Conservation (phyloP, 345 rosid species). For the Gossypium rotundifolium region DNA sequence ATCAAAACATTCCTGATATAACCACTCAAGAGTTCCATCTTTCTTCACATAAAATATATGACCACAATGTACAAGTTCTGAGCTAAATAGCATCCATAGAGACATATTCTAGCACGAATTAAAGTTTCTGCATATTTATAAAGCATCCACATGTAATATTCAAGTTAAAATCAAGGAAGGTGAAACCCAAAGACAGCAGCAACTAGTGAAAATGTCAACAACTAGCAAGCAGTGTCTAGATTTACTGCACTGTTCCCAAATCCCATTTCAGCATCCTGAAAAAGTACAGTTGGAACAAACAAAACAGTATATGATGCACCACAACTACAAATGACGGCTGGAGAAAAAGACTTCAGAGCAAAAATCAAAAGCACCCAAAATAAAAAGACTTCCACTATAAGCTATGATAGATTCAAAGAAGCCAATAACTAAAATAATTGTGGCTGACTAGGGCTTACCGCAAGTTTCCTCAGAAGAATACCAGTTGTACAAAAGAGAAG, state of each 20-base stretch:
- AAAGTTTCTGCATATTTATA: background rate
- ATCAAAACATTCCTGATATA: background rate
- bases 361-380: background rate
- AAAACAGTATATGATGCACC: background rate
- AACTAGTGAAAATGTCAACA: background rate
- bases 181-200: background rate
- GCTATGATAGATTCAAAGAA: background rate
- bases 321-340: background rate
- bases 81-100: background rate
- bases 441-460: constrained; percentile 35
- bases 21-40: background rate
- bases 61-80: background rate
- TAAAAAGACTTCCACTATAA: background rate
- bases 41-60: background rate
- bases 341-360: background rate
- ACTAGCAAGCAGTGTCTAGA: background rate
- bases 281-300: background rate
- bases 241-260: background rate
- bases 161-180: background rate
- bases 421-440: background rate
- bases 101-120: background rate
- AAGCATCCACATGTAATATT: background rate
- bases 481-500: constrained; percentile 95
- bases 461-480: constrained; percentile 78
- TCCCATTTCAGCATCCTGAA: background rate